Base-by-base conservation (phyloP, 2,329 filamentous ascomycete genomes). In the Fusarium decemcellulare region DNA sequence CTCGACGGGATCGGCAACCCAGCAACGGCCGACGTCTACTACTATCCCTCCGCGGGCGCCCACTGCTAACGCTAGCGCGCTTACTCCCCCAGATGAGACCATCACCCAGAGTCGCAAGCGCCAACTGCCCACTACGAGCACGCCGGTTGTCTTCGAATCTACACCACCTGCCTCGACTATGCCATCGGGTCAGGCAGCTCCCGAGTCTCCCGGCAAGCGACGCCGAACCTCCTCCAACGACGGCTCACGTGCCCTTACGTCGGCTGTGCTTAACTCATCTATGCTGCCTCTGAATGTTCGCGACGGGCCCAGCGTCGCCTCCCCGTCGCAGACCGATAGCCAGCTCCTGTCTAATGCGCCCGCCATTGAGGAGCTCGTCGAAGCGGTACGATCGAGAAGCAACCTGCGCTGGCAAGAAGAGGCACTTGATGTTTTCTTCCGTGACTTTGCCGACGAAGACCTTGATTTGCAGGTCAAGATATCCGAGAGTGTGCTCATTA, bases 401-500 rank as follows among this genome's bases (percentile, higher is more conserved):
- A 75, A 79, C 7, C 80, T 83, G 7, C 81, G 78, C 39, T 90
- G 87, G 87, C 82, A 85, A 6, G 87, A 90, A 74, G 84, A 86
- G 74, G 87, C 87, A 0, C 80, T 90, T 55, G 87, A 90, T 59
- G 82, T 88, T 6, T 86, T 90, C 72, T 89, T 90, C 76, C 81
- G 82, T 34, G 87, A 90, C 63, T 90, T 90, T 72, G 78, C 82
- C 14, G 82, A 85, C 50, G 87, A 89, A 68, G 86, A 89, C 62
- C 79, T 85, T 63, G 87, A 90, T 69, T 74, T 90, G 59, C 87
- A 89, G 79, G 80, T 90, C 40, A 87, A 86, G 76, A 87, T 90
- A 36, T 86, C 87, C 0, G 87, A 90, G 75, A 86, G 86, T 65
- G 83, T 87, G 2, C 80, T 90, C 29, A 83, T 85, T n/a, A 85